Percentiles rank a stretch among this genome's conserved stretches.
Evolutionary conservation across 768 basidiomycete species (phyloP).

Genomic region (Multifurca ochricompacta): DNA sequence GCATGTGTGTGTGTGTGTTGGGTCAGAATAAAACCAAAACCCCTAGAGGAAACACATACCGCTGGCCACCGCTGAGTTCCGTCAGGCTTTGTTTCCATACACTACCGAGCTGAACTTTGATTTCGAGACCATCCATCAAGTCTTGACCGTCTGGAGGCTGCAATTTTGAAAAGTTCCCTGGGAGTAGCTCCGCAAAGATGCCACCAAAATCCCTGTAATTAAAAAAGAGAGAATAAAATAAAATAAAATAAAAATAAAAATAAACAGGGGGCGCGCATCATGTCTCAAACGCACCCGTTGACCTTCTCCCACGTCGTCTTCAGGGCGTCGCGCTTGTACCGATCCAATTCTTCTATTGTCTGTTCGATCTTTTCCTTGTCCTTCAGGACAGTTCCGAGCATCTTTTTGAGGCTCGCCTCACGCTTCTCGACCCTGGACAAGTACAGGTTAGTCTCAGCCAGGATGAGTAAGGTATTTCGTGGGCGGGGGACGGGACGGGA

Average conservation of each 20-base stretch:
- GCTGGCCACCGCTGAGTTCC: constrained; percentile 93
- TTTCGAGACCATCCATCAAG: constrained; percentile 90
- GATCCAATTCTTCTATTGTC: constrained; percentile 88
- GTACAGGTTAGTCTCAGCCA: not conserved
- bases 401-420: constrained; percentile 79
- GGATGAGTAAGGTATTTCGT: no score
- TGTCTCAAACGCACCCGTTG: constrained; percentile 75
- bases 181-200: constrained; percentile 92
- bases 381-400: constrained; percentile 77
- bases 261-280: no score
- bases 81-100: constrained; percentile 99
- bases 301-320: constrained; percentile 97
- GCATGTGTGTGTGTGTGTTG: no score
- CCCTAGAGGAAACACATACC: no score
- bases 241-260: no score
- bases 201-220: constrained; percentile 94
- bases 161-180: constrained; percentile 93
- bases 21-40: no score
- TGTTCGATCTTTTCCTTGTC: constrained; percentile 95
- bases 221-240: no score
- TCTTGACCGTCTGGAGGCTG: constrained; percentile 92
- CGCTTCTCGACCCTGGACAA: constrained; percentile 80
- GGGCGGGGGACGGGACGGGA: not conserved
- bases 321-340: constrained; percentile 89
- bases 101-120: constrained; percentile 89